These are phyloP conservation scores for Puccinia hordei DNA, from an alignment of 1,284 basidiomycete genomes.

Conservation along the genomic window DNA sequence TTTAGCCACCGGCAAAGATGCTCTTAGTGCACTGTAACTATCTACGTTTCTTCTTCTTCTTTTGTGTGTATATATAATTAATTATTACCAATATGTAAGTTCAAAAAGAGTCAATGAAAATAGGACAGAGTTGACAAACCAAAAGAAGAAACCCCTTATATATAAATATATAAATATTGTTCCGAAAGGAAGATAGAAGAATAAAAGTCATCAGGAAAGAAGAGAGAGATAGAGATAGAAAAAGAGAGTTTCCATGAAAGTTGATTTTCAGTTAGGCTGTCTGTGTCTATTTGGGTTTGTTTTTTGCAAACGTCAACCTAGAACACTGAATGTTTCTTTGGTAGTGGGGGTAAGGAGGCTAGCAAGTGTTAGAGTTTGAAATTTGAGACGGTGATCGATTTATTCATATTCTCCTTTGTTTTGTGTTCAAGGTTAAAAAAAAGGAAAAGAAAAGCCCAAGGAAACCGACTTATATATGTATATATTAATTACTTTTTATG, in stretches of 20 bases:
- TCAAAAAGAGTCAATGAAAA: background rate
- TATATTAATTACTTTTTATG: too few relatives aligned
- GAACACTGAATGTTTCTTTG: too few relatives aligned
- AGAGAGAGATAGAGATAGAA: background rate
- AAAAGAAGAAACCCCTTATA: background rate
- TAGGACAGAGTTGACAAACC: background rate
- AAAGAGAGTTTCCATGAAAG: background rate
- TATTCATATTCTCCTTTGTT: background rate
- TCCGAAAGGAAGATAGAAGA: background rate
- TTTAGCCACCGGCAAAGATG: too few relatives aligned
- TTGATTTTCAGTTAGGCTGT: too few relatives aligned
- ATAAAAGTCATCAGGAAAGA: background rate
- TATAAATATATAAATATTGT: background rate
- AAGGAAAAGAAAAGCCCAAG: background rate
- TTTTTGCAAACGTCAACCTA: background rate
- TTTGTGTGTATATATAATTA: background rate
- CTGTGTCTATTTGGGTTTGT: background rate
- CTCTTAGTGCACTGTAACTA: too few relatives aligned
- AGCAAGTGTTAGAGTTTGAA: too few relatives aligned
- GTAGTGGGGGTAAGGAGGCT: too few relatives aligned
- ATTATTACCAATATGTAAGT: background rate
- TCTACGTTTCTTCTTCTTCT: too few relatives aligned
- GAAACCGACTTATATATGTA: background rate
- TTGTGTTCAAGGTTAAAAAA: background rate
- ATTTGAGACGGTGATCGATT: too few relatives aligned